Base-by-base conservation (phyloP, 2,329 filamentous ascomycete genomes). In the Dothideomycetidae sp. region DNA sequence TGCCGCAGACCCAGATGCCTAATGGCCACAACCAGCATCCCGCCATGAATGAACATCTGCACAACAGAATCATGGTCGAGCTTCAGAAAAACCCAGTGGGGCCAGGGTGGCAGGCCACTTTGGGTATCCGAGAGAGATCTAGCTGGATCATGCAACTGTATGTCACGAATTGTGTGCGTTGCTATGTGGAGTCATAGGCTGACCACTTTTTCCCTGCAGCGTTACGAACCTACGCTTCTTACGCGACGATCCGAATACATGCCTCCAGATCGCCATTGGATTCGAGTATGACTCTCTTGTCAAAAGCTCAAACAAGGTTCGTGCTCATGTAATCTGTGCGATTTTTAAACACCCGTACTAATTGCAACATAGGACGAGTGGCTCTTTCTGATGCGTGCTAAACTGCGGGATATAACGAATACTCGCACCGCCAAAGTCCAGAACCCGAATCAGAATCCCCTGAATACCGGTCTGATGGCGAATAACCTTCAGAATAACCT, bases 31-130 rank as follows among this genome's bases (percentile, higher is more conserved):
- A 52, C 48, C 50, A 50, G 39, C 43, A 46, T n/a, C 45, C 51
- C 26, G 48, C 50, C 37, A 42, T 43, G 4, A 39, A 34, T 5
- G 44, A 52, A 23, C 49, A 52, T 33, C 19, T 51, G 4, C 36
- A 46, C 32, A 48, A 43, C 13, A 44, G 44, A 19, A 44, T 53
- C 34, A 37, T 51, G 29, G 40, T 47, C 16, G 44, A 50, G 16
- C 30, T 58, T 11, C 43, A 45, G 16, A 39, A 39, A 13, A 44
- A 36, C 11, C 34, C 40, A 19, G 39, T 42, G 21, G 42, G 51
- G 19, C 41, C 45, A 21, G 47, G 44, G n/a, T 58, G 55, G 55
- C 54, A 57, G 45, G 43, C 45, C 11, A 53, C 50, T 5, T 43
- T 55, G 34, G 48, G 53, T 21, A 26, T 48, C 9, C 42, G 47